Evolutionary conservation across 1,139 yeast species (phyloP), one percentile per base, ranked within the genome.

Genomic region (Debaryomycetaceae sp.): DNA sequence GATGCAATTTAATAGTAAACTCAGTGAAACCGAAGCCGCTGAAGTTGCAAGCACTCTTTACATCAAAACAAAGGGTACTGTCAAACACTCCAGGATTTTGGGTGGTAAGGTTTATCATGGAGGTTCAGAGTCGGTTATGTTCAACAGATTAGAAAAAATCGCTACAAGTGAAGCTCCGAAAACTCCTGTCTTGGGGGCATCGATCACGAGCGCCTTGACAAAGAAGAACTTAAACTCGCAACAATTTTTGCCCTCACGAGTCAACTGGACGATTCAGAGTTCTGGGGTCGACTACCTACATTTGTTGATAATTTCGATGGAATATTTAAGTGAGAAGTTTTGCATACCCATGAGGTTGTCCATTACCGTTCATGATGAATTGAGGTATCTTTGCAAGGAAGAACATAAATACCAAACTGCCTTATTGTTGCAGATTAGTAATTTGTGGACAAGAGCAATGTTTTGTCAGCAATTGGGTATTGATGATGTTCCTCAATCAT

Each of bases 221-320:
- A 71, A 75, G 29, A 62, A 66, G 34, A 79, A 89, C 48, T 69
- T 93, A 46, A 75, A 75, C 35, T 65, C 74, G 27, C 66, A 66
- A 39, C 78, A 78, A 35, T 91, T 82, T 53, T 59, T 91, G 46
- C 93, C 98, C 0, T 86, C 96, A 2, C 61, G 99, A 46, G 83
- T 89, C 41, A 93, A 93, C 49, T 93, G 99, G 99, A 85, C 96
- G 0, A 93, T 93, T 49, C 99, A 93, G 53, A 86, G 96, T 25
- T 86, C 96, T 1, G 99, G 98, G 25, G 99, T 93, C 12, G 98
- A 93, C 53, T 93, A 93, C 51, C 65, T 93, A 32, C 98, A 93
- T 53, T 56, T 93, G 25, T 56, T 93, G 35, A 71, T 91, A 34
- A 75, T 88, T 4, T 78, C 96, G 0, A 91, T 93, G 97, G 85